These are phyloP conservation scores for Apiotrichum gracile DNA, from an alignment of 1,284 basidiomycete genomes.

Conservation along the genomic window DNA sequence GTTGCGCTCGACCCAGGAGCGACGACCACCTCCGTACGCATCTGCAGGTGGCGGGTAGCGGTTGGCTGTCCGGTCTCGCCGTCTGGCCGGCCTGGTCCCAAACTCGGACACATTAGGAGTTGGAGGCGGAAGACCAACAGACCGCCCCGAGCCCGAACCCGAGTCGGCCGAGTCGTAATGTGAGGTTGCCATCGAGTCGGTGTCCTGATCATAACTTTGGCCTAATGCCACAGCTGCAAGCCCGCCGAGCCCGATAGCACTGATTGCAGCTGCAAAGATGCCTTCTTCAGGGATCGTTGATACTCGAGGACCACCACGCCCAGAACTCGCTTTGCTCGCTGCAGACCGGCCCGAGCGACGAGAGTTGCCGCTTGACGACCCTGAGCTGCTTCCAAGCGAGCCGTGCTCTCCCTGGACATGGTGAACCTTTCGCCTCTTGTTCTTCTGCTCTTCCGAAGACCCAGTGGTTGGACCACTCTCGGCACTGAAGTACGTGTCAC, in stretches of 20 bases:
- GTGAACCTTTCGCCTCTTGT: background rate
- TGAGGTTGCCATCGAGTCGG: background rate
- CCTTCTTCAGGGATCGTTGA: conserved; percentile 13
- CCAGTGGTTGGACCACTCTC: background rate
- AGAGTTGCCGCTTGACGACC: background rate
- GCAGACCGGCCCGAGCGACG: background rate
- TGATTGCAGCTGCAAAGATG: background rate
- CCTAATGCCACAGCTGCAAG: background rate
- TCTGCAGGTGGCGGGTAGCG: background rate
- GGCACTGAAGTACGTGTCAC: conserved; percentile 8
- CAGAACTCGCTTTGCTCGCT: background rate
- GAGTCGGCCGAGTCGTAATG: conserved; percentile 13
- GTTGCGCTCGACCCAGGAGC: conserved; percentile 4
- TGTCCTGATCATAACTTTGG: background rate
- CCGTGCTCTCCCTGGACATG: conserved; percentile 1
- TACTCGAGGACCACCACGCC: background rate
- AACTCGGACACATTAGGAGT: conserved; percentile 9
- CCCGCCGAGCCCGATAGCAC: background rate
- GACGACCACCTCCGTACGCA: background rate
- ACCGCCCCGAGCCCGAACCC: background rate
- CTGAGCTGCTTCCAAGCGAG: background rate
- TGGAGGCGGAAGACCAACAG: background rate
- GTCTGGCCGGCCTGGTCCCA: background rate
- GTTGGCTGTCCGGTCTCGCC: background rate
- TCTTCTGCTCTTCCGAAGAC: background rate